Percentiles rank a stretch among this genome's conserved stretches.
These are phyloP conservation scores for Pseudonectria foliicola DNA, from an alignment of 2,329 filamentous ascomycete genomes.

Conservation along the genomic window DNA sequence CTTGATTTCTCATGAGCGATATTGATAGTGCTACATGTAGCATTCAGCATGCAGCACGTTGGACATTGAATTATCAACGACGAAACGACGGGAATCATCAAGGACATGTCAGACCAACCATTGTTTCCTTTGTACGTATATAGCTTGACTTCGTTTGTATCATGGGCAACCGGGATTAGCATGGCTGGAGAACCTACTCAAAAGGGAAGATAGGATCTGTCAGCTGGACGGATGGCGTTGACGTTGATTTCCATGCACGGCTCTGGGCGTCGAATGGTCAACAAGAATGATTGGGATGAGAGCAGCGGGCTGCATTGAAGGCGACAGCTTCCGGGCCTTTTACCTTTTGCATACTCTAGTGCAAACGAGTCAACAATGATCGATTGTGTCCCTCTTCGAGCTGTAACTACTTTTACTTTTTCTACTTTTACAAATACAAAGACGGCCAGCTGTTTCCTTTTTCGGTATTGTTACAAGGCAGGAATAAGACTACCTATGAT, in stretches of 20 bases:
- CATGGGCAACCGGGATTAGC: constrained; percentile 15
- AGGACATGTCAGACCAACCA: constrained; percentile 24
- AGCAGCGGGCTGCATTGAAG: constrained; percentile 12
- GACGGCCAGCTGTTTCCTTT: no score
- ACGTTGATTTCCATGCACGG: constrained; percentile 13
- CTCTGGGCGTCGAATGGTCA: constrained; percentile 13
- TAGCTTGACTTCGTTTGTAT: constrained; percentile 20
- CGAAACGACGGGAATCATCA: constrained; percentile 26
- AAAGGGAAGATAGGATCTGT: constrained; percentile 7
- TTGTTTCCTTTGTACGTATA: constrained; percentile 23
- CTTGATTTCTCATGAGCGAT: constrained; percentile 20
- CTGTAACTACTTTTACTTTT: constrained; percentile 11
- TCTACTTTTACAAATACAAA: no score
- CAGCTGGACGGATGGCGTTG: constrained; percentile 16
- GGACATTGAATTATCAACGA: constrained; percentile 20
- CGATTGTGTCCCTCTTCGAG: constrained; percentile 1
- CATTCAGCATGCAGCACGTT: constrained; percentile 20
- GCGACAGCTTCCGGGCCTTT: neutral
- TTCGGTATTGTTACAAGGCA: no score
- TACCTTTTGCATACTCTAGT: neutral
- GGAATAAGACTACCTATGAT: no score
- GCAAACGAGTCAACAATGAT: neutral
- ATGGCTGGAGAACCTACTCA: constrained; percentile 6
- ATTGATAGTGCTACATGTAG: constrained; percentile 18
- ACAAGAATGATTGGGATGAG: constrained; percentile 7